Base-by-base conservation (phyloP, 352 stramenopile species). In the Globisporangium canariense region DNA sequence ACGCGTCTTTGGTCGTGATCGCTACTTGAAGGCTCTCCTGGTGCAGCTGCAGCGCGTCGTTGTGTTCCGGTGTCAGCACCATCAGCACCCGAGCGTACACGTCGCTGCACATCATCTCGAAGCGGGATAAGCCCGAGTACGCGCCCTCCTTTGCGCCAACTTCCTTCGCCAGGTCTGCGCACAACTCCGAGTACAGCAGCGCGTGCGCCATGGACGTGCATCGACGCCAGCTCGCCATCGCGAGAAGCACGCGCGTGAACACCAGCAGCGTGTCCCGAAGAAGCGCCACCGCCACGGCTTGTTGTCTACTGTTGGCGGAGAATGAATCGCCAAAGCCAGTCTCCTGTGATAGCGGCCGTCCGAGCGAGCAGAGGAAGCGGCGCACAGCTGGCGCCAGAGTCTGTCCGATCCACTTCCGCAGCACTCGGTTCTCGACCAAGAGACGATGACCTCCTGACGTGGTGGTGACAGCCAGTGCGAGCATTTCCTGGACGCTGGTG, bases 71-170 rank as follows among this genome's bases (percentile, higher is more conserved):
- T 8, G 59, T 62, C 20, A 83, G 65, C 8, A 86, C 70, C 0
- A 87, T 62, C 14, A 87, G 58, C 4, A 64, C 69, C 3, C 67
- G 41, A 0, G 69, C 78, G 49, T 77, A 83, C 3, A 62, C 67
- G 62, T 88, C 74, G 2, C 71, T 70, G 40, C 78, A 81, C 22
- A 75, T 59, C 71, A 86, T 75, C 47, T 88, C 77, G 18, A 86
- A 64, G 3, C 72, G 79, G n/a, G 40, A 53, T 6, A 73, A 49
- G 2, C 32, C 38, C 2, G 62, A 53, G 10, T 56, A 54, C 18
- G 34, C 8, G 11, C 28, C 13, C 5, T 70, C 65, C 11, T 36
- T 36, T 8, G 64, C 58, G 7, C 47, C 59, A 14, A 81, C 58
- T 18, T 75, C 43, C 56, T 77, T 86, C 2, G 69, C 64, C 13